Evolutionary conservation across 805 yeast genomes (phyloP), one percentile per base, ranked within the genome.

Genomic region (Nakazawaea siamensis): DNA sequence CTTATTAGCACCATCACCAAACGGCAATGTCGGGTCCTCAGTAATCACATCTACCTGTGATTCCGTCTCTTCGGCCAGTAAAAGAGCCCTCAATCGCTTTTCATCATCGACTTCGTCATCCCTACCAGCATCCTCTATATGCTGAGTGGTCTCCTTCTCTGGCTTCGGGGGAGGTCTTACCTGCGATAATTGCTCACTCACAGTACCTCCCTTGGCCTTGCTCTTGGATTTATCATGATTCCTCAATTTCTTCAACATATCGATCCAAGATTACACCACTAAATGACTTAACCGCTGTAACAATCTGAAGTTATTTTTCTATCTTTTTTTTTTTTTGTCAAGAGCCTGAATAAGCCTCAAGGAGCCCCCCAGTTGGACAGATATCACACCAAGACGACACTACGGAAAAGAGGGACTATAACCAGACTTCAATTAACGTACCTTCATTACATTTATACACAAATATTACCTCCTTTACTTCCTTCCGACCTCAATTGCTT

Each of bases 1-100:
- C 52, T 80, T 82, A 41, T 70, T 63, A 5, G 77, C 61, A 2
- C 87, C 88, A 51, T 76, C 78, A 4, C 86, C 88, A 49, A 55
- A 76, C 8, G 79, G 80, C 41, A 62, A 38, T 10, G 47, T 29
- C 6, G 44, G 38, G 15, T 49, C 43, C 2, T 37, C 34, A 27
- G 50, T 47, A 5, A 48, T 33, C 4, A 50, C 42, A 18, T 41
- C 39, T 33, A 37, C 44, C 19, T 50, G 52, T 16, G 34, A 44
- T 7, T 45, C 47, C 24, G 51, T 55, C 16, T 46, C 50, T 10
- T 41, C 48, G 17, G 44, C 47, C 11, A 34, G 34, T 5, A 29
- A 17, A 4, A 14, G 25, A 10, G 6, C 14, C 11, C 3, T 23
- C n/a, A 15, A 27, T 16, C 8, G 16, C 12, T 18, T 25, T 6